phyloP scores from a whole-genome alignment of 768 basidiomycete genomes.

The Mycena pura region DNA sequence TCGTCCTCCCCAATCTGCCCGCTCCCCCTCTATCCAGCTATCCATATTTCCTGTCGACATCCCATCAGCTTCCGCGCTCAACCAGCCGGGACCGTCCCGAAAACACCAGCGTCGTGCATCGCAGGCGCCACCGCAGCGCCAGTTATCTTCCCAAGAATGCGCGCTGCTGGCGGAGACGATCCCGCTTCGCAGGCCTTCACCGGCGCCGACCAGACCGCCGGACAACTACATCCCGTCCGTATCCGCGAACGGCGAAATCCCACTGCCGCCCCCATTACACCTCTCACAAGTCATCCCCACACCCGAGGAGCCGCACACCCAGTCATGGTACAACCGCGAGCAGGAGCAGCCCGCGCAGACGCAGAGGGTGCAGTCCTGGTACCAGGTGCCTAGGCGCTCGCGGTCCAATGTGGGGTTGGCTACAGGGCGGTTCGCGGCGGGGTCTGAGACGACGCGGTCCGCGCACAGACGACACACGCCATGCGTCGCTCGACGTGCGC shows the following conservation, averaged over 20 bases:
- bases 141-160: background rate
- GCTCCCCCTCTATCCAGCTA: conserved; percentile 14
- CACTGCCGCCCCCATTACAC: conserved; percentile 25
- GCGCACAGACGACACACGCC: conserved; percentile 12
- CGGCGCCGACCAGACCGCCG: conserved; percentile 3
- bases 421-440: conserved; percentile 10
- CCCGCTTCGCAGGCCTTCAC: no score
- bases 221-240: conserved; percentile 29
- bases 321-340: conserved; percentile 14
- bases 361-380: conserved; percentile 12
- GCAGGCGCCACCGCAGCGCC: background rate
- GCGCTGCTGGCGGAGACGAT: no score
- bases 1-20: no score
- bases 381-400: conserved; percentile 19
- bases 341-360: background rate
- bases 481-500: conserved; percentile 20
- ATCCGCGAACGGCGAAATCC: conserved; percentile 17
- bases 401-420: conserved; percentile 22
- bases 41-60: conserved; percentile 21
- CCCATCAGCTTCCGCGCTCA: conserved; percentile 20
- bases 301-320: background rate
- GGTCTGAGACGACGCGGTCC: conserved; percentile 12
- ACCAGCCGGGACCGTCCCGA: background rate
- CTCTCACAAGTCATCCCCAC: conserved; percentile 14
- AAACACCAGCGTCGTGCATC: background rate